Conservation (phyloP, 1,284 basidiomycete species). For the Wallemia ichthyophaga region DNA sequence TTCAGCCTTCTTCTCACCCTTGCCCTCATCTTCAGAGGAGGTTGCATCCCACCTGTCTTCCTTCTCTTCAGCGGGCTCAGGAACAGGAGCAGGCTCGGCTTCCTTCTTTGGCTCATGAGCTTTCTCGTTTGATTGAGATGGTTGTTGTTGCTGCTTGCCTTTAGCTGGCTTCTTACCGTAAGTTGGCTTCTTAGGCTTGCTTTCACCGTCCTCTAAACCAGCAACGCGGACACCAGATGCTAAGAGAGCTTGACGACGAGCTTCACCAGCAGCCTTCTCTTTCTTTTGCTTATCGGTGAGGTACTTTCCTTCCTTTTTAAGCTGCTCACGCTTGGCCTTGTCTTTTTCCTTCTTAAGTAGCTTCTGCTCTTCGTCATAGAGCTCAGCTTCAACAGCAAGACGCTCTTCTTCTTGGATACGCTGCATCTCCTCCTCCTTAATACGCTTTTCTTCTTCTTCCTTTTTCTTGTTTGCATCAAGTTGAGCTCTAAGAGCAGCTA, state of each 20-base stretch:
- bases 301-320: conserved; percentile 65
- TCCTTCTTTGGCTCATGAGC: conserved; percentile 6
- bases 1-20: conserved; percentile 3
- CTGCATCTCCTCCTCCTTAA: conserved; percentile 55
- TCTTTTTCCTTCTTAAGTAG: conserved; percentile 63
- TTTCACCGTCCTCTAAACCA: conserved; percentile 29
- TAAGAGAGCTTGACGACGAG: conserved; percentile 66
- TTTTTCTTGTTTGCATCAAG: conserved; percentile 66
- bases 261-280: conserved; percentile 67
- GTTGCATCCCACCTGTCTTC: conserved; percentile 5
- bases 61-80: conserved; percentile 8
- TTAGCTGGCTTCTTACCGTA: conserved; percentile 42
- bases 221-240: conserved; percentile 70
- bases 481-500: conserved; percentile 34
- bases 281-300: conserved; percentile 91
- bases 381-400: conserved; percentile 8
- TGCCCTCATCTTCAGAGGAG: conserved; percentile 5
- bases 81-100: conserved; percentile 3
- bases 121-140: conserved; percentile 7
- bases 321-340: conserved; percentile 56
- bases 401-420: conserved; percentile 41
- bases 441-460: conserved; percentile 40
- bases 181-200: conserved; percentile 32
- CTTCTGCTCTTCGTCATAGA: conserved; percentile 47
- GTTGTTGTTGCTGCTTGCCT: conserved; percentile 19